These are phyloP conservation scores for Ophiostoma montium DNA, from an alignment of 2,329 filamentous ascomycete species.

Conservation along the genomic window DNA sequence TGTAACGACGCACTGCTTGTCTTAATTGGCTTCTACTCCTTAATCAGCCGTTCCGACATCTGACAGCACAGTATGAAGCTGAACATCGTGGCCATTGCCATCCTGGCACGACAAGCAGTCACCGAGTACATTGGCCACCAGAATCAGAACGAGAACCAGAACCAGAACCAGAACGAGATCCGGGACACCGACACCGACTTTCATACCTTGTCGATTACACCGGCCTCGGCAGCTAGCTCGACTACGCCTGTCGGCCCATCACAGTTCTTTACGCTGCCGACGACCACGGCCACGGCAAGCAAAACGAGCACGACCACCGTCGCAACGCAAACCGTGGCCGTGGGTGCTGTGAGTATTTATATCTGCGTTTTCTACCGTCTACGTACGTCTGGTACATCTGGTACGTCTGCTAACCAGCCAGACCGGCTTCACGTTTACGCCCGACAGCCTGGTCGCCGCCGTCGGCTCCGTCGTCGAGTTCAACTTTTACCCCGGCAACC, in stretches of 20 bases:
- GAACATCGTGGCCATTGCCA: neutral
- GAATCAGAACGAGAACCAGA: neutral
- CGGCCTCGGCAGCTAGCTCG: no score
- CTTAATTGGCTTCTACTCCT: neutral
- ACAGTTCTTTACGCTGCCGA: neutral
- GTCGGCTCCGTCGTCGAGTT: constrained; percentile 40
- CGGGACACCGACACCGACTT: no score
- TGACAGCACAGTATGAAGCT: neutral
- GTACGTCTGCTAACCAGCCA: constrained; percentile 5
- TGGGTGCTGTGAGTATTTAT: constrained; percentile 17
- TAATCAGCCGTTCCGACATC: neutral
- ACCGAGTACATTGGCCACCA: neutral
- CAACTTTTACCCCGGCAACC: constrained; percentile 47
- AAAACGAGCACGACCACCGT: neutral
- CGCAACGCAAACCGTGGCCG: constrained; percentile 13
- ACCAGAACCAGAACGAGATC: neutral
- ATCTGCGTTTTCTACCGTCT: neutral
- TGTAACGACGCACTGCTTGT: no score
- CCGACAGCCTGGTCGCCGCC: constrained; percentile 22
- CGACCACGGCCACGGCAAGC: neutral
- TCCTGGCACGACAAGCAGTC: neutral
- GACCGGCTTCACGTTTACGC: constrained; percentile 23
- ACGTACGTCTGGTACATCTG: no score
- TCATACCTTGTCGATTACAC: no score
- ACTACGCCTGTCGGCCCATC: no score